These are phyloP conservation scores for Mrakia gelida DNA, from an alignment of 768 basidiomycete genomes.

Conservation along the genomic window DNA sequence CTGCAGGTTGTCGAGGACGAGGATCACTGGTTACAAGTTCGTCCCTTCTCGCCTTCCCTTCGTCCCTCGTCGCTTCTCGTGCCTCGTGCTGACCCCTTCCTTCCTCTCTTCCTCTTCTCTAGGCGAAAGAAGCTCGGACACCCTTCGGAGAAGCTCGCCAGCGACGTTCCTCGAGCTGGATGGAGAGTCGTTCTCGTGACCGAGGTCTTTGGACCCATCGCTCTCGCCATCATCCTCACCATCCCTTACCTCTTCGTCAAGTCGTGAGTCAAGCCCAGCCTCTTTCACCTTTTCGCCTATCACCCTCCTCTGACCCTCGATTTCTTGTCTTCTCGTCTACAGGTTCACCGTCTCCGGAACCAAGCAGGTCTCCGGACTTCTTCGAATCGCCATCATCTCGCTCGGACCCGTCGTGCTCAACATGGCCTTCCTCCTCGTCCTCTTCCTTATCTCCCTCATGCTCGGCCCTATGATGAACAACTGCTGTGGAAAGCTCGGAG, in stretches of 20 bases:
- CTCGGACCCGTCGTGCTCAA: constrained; percentile 96
- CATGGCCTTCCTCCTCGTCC: constrained; percentile 70
- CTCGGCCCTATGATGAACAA: constrained; percentile 71
- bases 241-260: constrained; percentile 71
- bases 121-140: constrained; percentile 85
- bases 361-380: constrained; percentile 68
- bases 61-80: too few species aligned
- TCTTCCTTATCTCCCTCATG: constrained; percentile 88
- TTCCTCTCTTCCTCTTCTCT: too few species aligned
- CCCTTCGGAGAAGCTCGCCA: constrained; percentile 93
- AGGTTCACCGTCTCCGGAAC: constrained; percentile 34
- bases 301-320: constrained; percentile 48
- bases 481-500: constrained; percentile 82
- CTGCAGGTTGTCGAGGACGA: constrained; percentile 92
- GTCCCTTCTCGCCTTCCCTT: too few species aligned
- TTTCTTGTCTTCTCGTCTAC: constrained; percentile 31
- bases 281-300: not conserved
- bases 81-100: too few species aligned
- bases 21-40: constrained; percentile 97
- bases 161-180: constrained; percentile 86
- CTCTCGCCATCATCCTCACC: constrained; percentile 78
- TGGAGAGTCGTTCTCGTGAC: constrained; percentile 87
- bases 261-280: constrained; percentile 40
- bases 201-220: constrained; percentile 77
- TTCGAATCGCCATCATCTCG: constrained; percentile 88